Percentiles rank a stretch among this genome's conserved stretches.
Conservation (phyloP, 371 early-diverging fungal species). For the Apophysomyces ossiformis region DNA sequence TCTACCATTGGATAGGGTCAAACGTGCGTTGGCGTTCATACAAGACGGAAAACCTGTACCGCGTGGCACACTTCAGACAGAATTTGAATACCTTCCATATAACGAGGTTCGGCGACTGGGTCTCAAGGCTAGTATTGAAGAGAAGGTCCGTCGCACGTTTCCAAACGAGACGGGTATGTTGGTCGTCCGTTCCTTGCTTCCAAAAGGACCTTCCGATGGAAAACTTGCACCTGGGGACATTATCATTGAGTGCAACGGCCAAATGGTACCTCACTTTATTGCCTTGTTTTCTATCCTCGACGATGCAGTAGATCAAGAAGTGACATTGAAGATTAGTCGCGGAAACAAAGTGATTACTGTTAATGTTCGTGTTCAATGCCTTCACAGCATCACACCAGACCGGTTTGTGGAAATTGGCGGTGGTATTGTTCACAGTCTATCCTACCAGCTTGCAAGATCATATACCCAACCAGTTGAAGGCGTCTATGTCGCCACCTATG, state of each 20-base stretch:
- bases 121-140: conserved; percentile 64
- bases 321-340: conserved; percentile 71
- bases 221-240: conserved; percentile 77
- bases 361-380: conserved; percentile 68
- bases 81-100: conserved; percentile 66
- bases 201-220: conserved; percentile 71
- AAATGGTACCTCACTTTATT: conserved; percentile 72
- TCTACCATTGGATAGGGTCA: conserved; percentile 66
- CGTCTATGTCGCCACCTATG: conserved; percentile 82
- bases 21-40: conserved; percentile 64
- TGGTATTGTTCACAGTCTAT: conserved; percentile 78
- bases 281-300: conserved; percentile 71
- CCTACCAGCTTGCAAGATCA: conserved; percentile 82
- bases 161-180: conserved; percentile 80
- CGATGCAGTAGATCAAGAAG: conserved; percentile 60
- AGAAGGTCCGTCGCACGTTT: conserved; percentile 56
- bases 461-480: conserved; percentile 77
- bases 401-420: conserved; percentile 86
- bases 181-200: conserved; percentile 70
- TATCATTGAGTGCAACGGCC: conserved; percentile 62
- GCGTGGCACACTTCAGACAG: conserved; percentile 78
- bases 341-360: conserved; percentile 64
- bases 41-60: conserved; percentile 65
- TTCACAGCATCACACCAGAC: conserved; percentile 78
- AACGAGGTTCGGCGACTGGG: conserved; percentile 70